Base-by-base conservation (phyloP, 2,329 filamentous ascomycete genomes). In the Dactylellina cionopaga region DNA sequence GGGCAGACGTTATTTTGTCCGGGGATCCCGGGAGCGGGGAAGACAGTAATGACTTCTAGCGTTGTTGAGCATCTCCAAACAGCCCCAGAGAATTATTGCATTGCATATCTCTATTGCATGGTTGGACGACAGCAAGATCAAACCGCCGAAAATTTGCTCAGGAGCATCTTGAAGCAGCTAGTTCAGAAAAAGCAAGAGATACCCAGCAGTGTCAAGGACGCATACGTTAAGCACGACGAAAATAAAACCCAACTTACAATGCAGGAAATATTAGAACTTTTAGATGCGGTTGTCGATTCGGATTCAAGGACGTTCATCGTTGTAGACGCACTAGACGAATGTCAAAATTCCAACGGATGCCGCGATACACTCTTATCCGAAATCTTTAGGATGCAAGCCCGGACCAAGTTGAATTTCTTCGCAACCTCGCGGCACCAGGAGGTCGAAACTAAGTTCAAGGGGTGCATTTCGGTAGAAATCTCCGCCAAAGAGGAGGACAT, bases 21-120 rank as follows among this genome's bases (percentile, higher is more conserved):
- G n/a, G n/a, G n/a, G n/a, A n/a, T n/a, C 85, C 83, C 83, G 0
- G 83, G 83, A 3, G 81, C 83, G 0, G 83, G 83, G 1, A 85
- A 85, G 75, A 85, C 83, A 0, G 82, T 84, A 2, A 51, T 83
- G 0, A 76, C 81, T 0, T 80, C 83, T 0, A 80, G 81, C 5
- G 79, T 83, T 0, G 73, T 85, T 0, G 78, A 85, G 1, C 10
- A 83, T 17, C 77, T 86, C 1, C 11, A 11, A 3, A 58, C 25
- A 1, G 11, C 37, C 1, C 79, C 78, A 37, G 9, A 62, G 0
- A 66, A 76, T 1, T 72, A 80, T 9, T 27, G 49, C 2, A 37
- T 54, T 15, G 49, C 29, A 15, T 39, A 54, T 13, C 22, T 54
- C 3, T 54, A 37, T 13, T 54, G 17, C 31, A 25, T 35, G n/a